Conservation (phyloP, 371 early-diverging fungal genomes). For the Apophysomyces sp. region DNA sequence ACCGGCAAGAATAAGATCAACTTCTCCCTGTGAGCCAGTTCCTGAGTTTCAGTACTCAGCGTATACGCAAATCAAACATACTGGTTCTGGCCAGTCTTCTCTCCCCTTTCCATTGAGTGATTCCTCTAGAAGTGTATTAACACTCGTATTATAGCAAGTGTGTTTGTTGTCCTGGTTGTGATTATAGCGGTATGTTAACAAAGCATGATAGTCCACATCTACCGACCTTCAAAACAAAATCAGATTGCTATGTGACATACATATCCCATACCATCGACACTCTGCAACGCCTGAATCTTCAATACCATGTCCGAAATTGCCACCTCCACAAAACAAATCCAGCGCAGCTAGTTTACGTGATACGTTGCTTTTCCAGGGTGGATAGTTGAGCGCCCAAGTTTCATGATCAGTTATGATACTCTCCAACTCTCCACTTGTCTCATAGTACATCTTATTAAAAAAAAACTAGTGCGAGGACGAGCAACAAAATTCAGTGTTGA, state of each 20-base stretch:
- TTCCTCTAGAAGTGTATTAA: conserved; percentile 16
- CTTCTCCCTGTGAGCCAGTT: too few relatives aligned
- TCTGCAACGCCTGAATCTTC: conserved; percentile 19
- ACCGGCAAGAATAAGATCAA: conserved; percentile 25
- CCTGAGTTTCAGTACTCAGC: too few relatives aligned
- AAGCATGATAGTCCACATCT: conserved; percentile 15
- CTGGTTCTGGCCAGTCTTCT: conserved; percentile 7
- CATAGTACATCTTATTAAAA: background rate
- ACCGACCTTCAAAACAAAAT: conserved; percentile 17
- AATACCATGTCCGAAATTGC: conserved; percentile 23
- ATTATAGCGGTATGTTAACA: conserved; percentile 17
- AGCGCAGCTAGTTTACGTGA: conserved; percentile 11
- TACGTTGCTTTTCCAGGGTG: conserved; percentile 5
- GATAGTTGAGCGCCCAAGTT: conserved; percentile 1
- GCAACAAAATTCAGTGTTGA: background rate
- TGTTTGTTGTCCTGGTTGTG: background rate
- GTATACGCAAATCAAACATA: too few relatives aligned
- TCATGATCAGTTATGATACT: conserved; percentile 2
- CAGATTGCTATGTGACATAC: background rate
- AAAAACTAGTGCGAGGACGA: background rate
- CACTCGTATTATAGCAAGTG: conserved; percentile 13
- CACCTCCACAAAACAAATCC: conserved; percentile 30
- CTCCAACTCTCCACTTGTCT: background rate
- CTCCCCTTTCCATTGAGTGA: conserved; percentile 2
- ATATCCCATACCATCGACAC: conserved; percentile 18